Evolutionary conservation across 257 asterid species (phyloP).

Genomic region (Plantago elongata): DNA sequence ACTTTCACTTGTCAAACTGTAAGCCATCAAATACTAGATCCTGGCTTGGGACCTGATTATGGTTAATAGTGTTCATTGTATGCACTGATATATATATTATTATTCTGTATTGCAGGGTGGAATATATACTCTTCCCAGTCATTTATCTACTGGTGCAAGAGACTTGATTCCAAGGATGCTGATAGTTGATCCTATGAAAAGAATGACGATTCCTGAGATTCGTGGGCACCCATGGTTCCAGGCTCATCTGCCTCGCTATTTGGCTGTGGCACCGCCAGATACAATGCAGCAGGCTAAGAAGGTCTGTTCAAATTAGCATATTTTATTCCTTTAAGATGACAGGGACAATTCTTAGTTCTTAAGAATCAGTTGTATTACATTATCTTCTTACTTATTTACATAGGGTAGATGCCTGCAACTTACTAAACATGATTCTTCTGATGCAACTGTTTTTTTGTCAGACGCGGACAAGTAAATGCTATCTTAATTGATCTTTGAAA

Average conservation of each 20-base stretch:
- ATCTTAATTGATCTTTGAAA: background rate
- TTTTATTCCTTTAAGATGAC: background rate
- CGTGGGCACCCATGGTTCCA: conserved; percentile 97
- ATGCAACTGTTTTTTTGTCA: background rate
- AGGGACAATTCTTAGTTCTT: background rate
- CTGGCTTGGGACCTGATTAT: background rate
- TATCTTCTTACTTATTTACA: no score
- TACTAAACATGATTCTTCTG: conserved; percentile 11
- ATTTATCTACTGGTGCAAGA: conserved; percentile 88
- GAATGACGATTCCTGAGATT: conserved; percentile 92
- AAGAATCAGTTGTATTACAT: no score
- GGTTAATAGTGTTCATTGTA: background rate
- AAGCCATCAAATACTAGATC: background rate
- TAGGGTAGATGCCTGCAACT: background rate
- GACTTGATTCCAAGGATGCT: conserved; percentile 97
- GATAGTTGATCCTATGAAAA: conserved; percentile 91
- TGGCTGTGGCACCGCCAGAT: conserved; percentile 99
- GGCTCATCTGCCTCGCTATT: conserved; percentile 90
- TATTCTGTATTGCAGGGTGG: conserved; percentile 57
- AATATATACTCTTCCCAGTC: conserved; percentile 96
- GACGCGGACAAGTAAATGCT: background rate
- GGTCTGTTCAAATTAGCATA: conserved; percentile 31
- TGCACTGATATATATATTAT: background rate
- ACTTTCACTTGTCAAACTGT: conserved; percentile 2
- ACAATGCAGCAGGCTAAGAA: conserved; percentile 87